Evolutionary conservation across 2,329 filamentous ascomycete species (phyloP), one percentile per base, ranked within the genome.

Genomic region (Claviceps monticola): DNA sequence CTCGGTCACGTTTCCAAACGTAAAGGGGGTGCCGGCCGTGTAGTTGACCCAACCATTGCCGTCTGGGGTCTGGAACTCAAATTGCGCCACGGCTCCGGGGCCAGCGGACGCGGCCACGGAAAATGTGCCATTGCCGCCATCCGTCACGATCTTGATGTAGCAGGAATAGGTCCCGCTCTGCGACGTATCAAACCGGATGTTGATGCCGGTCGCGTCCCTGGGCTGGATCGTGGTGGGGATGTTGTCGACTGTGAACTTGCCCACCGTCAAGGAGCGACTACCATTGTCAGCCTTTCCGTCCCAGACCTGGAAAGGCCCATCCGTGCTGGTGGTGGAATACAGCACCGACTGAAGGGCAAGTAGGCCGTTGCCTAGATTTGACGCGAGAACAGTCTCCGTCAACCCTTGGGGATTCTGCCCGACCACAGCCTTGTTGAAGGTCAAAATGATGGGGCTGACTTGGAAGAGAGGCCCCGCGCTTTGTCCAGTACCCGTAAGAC

Each of bases 1-100:
- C 58, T 79, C 70, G 0, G 69, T 72, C 2, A 81, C 76, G 41
- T 74, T 73, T 14, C 76, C 78, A 54, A 81, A 80, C 0, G 64
- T 72, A 52, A 82, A 80, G 1, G 71, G 67, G 6, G 60, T 63
- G 3, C 61, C 66, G 2, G 65, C 53, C 5, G 66, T 57, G 51
- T 75, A 79, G 2, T 65, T 57, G 2, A 75, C 66, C 78, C 78
- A 82, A 0, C 67, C 68, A 2, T 59, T 62, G 2, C 71, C 75
- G 57, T 80, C 74, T 0, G 66, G 59, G 0, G 67, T 74, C 58
- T 81, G 73, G 59, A 80, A 81, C 57, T 80, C 73, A 4, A 82
- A 61, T 1, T 76, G 59, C 0, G 74, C 75, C 0, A 64, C 64
- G 0, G 79, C 73, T 0, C 71, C 62, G 1, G 71, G 70, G 0